phyloP scores from a whole-genome alignment of 192 early-diverging fungal genomes.

The Rhizoclosmatium globosum region DNA sequence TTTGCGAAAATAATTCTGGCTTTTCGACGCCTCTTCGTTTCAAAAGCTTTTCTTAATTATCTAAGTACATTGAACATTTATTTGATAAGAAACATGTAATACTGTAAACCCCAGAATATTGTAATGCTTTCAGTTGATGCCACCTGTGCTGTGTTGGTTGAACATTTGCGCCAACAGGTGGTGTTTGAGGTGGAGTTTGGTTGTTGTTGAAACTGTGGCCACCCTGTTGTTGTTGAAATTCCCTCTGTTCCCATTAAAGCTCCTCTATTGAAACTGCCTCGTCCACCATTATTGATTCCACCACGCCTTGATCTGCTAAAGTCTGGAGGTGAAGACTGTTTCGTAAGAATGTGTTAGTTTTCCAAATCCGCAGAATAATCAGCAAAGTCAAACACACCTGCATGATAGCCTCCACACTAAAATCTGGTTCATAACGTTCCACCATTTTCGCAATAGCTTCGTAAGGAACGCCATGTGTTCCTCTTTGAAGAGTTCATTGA shows the following conservation, averaged over 20 bases:
- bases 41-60: too few species aligned
- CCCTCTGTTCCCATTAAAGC: background rate
- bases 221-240: background rate
- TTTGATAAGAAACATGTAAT: too few species aligned
- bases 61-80: too few species aligned
- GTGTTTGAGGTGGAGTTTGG: too few species aligned
- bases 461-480: conserved; percentile 50
- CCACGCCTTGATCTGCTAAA: background rate
- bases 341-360: background rate
- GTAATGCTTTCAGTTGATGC: too few species aligned
- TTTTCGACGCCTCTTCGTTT: too few species aligned
- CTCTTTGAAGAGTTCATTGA: conserved; percentile 42
- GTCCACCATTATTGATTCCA: background rate
- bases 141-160: too few species aligned
- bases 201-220: background rate
- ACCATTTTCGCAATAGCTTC: conserved; percentile 54
- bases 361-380: background rate
- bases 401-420: conserved; percentile 46
- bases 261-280: background rate
- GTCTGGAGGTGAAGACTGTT: background rate
- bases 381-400: background rate
- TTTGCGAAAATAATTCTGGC: too few species aligned
- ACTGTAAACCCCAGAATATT: too few species aligned
- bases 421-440: conserved; percentile 50
- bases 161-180: too few species aligned